These are phyloP conservation scores for Cercophora sp. DNA, from an alignment of 495 filamentous ascomycete genomes.

Conservation along the genomic window DNA sequence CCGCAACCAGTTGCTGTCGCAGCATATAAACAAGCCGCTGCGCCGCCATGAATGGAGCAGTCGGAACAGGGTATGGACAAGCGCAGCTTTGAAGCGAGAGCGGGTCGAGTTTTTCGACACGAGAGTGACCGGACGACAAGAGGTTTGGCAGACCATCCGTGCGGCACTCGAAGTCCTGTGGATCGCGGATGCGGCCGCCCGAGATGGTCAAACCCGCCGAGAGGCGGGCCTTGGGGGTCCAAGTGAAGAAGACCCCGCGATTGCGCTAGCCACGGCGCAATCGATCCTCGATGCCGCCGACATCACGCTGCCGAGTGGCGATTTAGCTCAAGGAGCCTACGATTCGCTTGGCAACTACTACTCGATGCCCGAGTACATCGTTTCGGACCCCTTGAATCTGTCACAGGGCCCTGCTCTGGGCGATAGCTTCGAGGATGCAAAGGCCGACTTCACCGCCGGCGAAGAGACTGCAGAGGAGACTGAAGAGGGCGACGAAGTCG, in stretches of 20 bases:
- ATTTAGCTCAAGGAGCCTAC: slow-evolving; percentile 70
- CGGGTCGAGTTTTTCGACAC: slow-evolving; percentile 77
- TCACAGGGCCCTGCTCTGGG: slow-evolving; percentile 33
- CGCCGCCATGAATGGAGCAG: slow-evolving; percentile 47
- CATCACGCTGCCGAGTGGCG: slow-evolving; percentile 72
- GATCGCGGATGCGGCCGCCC: slow-evolving; percentile 27
- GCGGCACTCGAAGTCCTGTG: slow-evolving; percentile 63
- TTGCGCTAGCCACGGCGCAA: slow-evolving; percentile 67
- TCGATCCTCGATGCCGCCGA: slow-evolving; percentile 71
- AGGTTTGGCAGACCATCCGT: slow-evolving; percentile 74
- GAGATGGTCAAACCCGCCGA: slow-evolving; percentile 16
- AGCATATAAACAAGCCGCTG: slow-evolving; percentile 49
- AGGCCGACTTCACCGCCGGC: slow-evolving; percentile 42
- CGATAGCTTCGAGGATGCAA: slow-evolving; percentile 38
- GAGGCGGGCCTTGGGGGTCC: slow-evolving; percentile 24
- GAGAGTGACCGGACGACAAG: slow-evolving; percentile 66
- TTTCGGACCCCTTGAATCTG: slow-evolving; percentile 71
- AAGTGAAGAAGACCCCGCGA: slow-evolving; percentile 26
- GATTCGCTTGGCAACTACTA: slow-evolving; percentile 76
- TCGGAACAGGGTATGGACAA: slow-evolving; percentile 43
- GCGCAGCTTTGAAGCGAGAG: slow-evolving; percentile 39
- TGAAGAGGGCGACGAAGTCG: slow-evolving; percentile 47
- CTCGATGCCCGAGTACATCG: slow-evolving; percentile 68
- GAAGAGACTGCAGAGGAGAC: slow-evolving; percentile 34
- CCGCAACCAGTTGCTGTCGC: slow-evolving; percentile 25